Evolutionary conservation across 257 asterid species (phyloP).

Genomic region (Plantago ovata): DNA sequence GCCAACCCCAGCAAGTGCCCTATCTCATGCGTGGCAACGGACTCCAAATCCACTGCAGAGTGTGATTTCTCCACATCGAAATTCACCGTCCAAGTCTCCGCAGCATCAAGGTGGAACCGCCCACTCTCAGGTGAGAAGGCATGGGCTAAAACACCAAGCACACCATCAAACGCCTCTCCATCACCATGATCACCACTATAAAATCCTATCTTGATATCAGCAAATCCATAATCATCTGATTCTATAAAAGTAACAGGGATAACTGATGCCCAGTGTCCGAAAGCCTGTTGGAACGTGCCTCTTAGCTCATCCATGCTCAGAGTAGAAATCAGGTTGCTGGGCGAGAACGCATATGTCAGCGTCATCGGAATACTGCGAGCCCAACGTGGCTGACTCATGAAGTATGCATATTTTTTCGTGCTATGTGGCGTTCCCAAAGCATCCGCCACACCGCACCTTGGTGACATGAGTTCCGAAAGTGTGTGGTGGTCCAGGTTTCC

Average conservation of each 20-base stretch:
- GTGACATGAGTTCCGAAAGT: constrained; percentile 38
- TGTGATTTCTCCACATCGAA: constrained; percentile 39
- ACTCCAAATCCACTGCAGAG: constrained; percentile 78
- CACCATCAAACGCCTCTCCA: constrained; percentile 81
- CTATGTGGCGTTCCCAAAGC: constrained; percentile 11
- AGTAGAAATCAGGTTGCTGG: constrained; percentile 25
- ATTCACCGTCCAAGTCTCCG: constrained; percentile 90
- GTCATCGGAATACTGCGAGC: constrained; percentile 47
- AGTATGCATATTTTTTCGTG: constrained; percentile 35
- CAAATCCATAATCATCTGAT: constrained; percentile 46
- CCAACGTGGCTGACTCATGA: constrained; percentile 72
- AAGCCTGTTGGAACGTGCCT: constrained; percentile 49
- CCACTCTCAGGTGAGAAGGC: constrained; percentile 88
- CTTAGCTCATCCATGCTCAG: constrained; percentile 29
- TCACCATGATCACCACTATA: constrained; percentile 79
- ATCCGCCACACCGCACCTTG: constrained; percentile 73
- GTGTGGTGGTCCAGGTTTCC: constrained; percentile 49
- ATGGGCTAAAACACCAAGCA: constrained; percentile 75
- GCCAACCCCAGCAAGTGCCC: constrained; percentile 80
- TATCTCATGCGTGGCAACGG: constrained; percentile 89
- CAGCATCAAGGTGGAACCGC: constrained; percentile 79
- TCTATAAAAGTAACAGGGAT: constrained; percentile 54
- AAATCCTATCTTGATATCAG: constrained; percentile 77
- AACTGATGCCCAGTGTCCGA: constrained; percentile 67
- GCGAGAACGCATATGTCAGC: constrained; percentile 63